Evolutionary conservation across 2,329 filamentous ascomycete species (phyloP).

Genomic region (Xenoacremonium recifei): DNA sequence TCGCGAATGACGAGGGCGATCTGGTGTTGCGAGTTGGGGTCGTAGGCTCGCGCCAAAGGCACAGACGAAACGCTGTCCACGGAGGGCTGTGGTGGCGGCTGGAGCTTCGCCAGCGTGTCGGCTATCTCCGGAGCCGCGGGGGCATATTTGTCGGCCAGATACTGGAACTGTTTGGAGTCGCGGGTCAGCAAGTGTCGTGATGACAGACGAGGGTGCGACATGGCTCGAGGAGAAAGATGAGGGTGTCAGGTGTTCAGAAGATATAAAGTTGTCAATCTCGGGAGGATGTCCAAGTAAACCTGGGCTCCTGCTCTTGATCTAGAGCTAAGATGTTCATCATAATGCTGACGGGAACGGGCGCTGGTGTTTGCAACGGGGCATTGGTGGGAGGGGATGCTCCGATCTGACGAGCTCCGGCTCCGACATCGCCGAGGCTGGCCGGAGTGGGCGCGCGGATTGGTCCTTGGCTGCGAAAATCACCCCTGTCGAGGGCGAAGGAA

Average conservation of each 20-base stretch:
- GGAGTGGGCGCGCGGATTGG: constrained; percentile 4
- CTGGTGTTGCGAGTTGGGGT: constrained; percentile 45
- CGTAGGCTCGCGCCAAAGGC: constrained; percentile 51
- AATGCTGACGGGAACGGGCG: constrained; percentile 36
- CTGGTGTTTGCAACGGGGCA: too few species aligned
- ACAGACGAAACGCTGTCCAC: constrained; percentile 50
- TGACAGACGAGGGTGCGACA: not conserved
- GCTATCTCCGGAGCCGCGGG: constrained; percentile 63
- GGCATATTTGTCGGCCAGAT: constrained; percentile 66
- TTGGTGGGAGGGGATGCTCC: too few species aligned
- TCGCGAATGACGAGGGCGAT: constrained; percentile 64
- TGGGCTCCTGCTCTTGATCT: constrained; percentile 69
- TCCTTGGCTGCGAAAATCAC: constrained; percentile 7
- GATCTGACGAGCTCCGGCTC: constrained; percentile 21
- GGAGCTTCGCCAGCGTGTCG: constrained; percentile 64
- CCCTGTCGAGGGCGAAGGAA: too few species aligned
- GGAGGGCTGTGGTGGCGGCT: constrained; percentile 56
- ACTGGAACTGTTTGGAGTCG: constrained; percentile 53
- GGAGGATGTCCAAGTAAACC: constrained; percentile 46
- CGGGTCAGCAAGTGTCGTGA: constrained; percentile 22
- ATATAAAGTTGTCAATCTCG: constrained; percentile 60
- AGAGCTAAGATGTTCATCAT: constrained; percentile 66
- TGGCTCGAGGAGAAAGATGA: not conserved
- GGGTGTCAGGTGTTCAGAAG: constrained; percentile 37
- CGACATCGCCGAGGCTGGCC: constrained; percentile 26